These are phyloP conservation scores for Acer negundo DNA, from an alignment of 345 rosid species.

Conservation along the genomic window DNA sequence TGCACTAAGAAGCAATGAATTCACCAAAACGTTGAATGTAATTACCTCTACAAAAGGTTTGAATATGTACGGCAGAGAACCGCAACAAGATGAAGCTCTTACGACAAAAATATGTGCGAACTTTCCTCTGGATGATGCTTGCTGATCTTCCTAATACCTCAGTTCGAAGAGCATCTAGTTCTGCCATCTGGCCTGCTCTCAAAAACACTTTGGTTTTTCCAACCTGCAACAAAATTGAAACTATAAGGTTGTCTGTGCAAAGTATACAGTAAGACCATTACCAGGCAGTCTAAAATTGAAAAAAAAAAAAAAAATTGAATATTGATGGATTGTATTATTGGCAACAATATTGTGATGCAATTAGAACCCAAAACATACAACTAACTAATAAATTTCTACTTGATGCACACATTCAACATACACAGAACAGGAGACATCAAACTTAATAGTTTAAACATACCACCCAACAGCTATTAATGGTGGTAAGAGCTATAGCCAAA, in stretches of 20 bases:
- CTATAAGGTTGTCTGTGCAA: slow-evolving; percentile 11
- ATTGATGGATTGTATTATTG: background rate
- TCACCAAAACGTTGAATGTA: slow-evolving; percentile 4
- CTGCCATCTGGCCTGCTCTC: slow-evolving; percentile 99
- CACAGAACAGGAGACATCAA: slow-evolving; percentile 5
- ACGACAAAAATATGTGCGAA: slow-evolving; percentile 54
- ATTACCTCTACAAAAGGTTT: slow-evolving; percentile 86
- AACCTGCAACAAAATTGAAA: slow-evolving; percentile 49
- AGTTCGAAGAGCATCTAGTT: slow-evolving; percentile 72
- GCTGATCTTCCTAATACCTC: slow-evolving; percentile 87
- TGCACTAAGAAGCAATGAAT: background rate
- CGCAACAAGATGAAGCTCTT: slow-evolving; percentile 54
- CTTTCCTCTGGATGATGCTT: slow-evolving; percentile 74
- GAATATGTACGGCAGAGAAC: slow-evolving; percentile 58
- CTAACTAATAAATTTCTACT: background rate
- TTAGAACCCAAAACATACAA: slow-evolving; percentile 16
- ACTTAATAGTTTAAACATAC: background rate
- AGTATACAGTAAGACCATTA: background rate
- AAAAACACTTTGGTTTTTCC: slow-evolving; percentile 95
- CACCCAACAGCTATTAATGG: slow-evolving; percentile 13
- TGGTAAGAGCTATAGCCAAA: slow-evolving; percentile 1
- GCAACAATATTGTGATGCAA: slow-evolving; percentile 9
- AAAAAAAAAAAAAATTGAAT: slow-evolving; percentile 4
- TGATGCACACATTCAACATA: background rate
- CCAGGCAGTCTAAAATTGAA: background rate